phyloP scores from a whole-genome alignment of 225 moss, liverwort and hornwort genomes.

The Ulota crispa region DNA sequence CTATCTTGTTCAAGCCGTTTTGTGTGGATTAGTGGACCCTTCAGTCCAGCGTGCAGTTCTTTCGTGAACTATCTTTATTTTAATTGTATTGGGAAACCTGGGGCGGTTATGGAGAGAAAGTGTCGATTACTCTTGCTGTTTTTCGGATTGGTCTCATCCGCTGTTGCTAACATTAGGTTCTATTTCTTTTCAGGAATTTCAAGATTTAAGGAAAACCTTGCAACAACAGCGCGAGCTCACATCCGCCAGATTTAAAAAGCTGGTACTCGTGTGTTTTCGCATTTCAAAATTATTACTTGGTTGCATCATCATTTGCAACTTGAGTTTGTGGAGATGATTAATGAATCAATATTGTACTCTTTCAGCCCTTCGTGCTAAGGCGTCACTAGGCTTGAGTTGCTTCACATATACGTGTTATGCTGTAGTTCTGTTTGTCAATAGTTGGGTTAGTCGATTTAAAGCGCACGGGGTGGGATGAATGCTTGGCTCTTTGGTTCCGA shows the following conservation, averaged over 20 bases:
- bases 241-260: conserved; percentile 33
- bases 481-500: not conserved
- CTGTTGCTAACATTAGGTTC: not conserved
- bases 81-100: not conserved
- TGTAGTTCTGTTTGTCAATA: not conserved
- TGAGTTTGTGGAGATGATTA: not conserved
- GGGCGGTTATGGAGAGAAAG: not conserved
- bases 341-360: not conserved
- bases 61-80: not conserved
- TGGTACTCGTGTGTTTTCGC: conserved; percentile 22
- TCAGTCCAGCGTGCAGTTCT: not conserved
- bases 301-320: not conserved
- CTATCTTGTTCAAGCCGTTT: not conserved
- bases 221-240: conserved; percentile 55
- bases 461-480: not conserved
- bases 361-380: too few species aligned
- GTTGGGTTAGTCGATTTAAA: not conserved
- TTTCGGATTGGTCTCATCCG: not conserved
- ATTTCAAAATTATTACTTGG: not conserved
- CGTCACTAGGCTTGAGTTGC: not conserved
- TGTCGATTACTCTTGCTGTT: not conserved
- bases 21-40: not conserved
- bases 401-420: not conserved
- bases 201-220: conserved; percentile 49
- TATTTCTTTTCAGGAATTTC: conserved; percentile 43